These are phyloP conservation scores for Pythium volutum DNA, from an alignment of 352 stramenopile genomes.

Conservation along the genomic window DNA sequence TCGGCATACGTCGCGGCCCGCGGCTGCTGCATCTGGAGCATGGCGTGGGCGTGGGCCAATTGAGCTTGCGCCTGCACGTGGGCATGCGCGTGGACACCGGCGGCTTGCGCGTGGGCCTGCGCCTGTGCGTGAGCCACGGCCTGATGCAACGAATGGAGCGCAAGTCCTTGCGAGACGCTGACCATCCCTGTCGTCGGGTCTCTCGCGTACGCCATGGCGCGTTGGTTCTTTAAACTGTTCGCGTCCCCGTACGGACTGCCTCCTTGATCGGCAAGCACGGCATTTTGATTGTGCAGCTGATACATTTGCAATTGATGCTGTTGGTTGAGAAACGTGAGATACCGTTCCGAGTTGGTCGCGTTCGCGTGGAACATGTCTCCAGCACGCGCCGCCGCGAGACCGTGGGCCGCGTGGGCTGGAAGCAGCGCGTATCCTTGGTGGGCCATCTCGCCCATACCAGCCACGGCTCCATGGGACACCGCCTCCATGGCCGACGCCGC, in stretches of 20 bases:
- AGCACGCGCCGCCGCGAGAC: constrained; percentile 14
- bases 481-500: constrained; percentile 6
- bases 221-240: constrained; percentile 35
- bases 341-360: constrained; percentile 63
- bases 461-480: background rate
- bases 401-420: constrained; percentile 23
- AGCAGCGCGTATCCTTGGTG: constrained; percentile 33
- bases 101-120: constrained; percentile 24
- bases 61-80: constrained; percentile 46
- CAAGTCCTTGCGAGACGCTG: constrained; percentile 33
- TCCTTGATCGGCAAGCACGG: constrained; percentile 28
- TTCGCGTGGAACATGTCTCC: constrained; percentile 40
- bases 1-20: background rate
- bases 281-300: constrained; percentile 65
- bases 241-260: constrained; percentile 51
- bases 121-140: constrained; percentile 27
- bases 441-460: constrained; percentile 13
- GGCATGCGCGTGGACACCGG: constrained; percentile 26
- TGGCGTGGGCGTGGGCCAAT: constrained; percentile 31
- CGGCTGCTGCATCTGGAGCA: constrained; percentile 51
- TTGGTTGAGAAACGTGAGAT: constrained; percentile 83
- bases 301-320: constrained; percentile 87
- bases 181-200: constrained; percentile 30
- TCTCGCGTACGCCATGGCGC: constrained; percentile 16
- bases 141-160: constrained; percentile 65